Conservation (phyloP, 2,329 filamentous ascomycete genomes). For the Ophiostoma triangulosporum region DNA sequence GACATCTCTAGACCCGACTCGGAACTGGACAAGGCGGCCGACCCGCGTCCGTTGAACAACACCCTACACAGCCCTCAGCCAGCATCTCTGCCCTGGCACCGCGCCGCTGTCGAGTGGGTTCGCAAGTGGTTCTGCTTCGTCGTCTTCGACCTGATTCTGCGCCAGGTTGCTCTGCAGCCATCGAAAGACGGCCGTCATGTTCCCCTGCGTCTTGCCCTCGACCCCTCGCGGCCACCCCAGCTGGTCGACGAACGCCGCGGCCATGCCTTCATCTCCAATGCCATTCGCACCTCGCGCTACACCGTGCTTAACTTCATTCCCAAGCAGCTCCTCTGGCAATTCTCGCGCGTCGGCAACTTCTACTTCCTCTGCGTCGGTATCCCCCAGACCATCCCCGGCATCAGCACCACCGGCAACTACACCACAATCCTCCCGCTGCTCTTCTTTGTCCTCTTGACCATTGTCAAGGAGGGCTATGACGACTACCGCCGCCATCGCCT, state of each 20-base stretch:
- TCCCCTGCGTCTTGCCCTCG: constrained; percentile 22
- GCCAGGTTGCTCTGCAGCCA: constrained; percentile 14
- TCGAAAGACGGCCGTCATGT: constrained; percentile 19
- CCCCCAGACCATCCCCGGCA: constrained; percentile 65
- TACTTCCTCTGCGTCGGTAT: constrained; percentile 76
- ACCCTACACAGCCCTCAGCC: neutral
- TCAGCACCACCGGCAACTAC: constrained; percentile 63
- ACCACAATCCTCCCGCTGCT: constrained; percentile 61
- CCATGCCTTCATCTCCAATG: constrained; percentile 42
- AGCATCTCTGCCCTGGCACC: neutral
- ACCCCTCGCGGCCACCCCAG: constrained; percentile 16
- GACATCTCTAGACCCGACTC: neutral
- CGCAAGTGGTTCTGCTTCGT: constrained; percentile 24
- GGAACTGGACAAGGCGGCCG: neutral
- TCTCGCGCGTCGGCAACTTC: constrained; percentile 76
- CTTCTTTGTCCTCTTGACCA: constrained; percentile 67
- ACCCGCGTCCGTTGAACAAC: neutral
- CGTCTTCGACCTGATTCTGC: constrained; percentile 27
- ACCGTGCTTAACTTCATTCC: constrained; percentile 75
- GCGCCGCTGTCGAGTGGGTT: neutral
- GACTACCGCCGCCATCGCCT: constrained; percentile 68
- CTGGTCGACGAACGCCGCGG: constrained; percentile 38
- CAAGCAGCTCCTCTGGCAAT: constrained; percentile 73
- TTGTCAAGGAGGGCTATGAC: constrained; percentile 78
- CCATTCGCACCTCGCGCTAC: constrained; percentile 72